Percentiles rank a stretch among this genome's conserved stretches.
Conservation (phyloP, 805 yeast species). For the Yarrowia keelungensis region DNA sequence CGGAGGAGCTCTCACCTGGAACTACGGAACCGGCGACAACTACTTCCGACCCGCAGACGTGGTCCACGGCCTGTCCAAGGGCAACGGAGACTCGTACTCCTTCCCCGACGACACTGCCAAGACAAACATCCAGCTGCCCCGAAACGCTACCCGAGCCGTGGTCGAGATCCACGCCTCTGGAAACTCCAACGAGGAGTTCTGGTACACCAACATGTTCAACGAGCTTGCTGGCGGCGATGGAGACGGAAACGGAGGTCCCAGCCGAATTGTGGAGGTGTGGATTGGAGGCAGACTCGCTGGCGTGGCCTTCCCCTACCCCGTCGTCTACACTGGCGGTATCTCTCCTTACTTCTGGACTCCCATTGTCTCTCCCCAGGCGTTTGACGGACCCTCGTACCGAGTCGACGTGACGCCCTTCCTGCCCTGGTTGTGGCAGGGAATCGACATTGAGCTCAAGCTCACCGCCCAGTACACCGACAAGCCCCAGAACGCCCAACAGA, state of each 20-base stretch:
- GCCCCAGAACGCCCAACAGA: conserved; percentile 32
- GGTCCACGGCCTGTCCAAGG: conserved; percentile 44
- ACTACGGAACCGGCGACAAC: conserved; percentile 58
- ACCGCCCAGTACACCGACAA: conserved; percentile 38
- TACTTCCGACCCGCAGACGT: conserved; percentile 45
- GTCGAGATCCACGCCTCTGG: conserved; percentile 73
- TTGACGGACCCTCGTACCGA: conserved; percentile 73
- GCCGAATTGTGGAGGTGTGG: conserved; percentile 68
- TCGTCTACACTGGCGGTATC: conserved; percentile 80
- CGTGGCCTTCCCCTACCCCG: conserved; percentile 70
- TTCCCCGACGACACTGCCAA: conserved; percentile 56
- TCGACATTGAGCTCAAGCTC: conserved; percentile 58
- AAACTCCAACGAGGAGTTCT: conserved; percentile 81
- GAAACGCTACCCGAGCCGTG: conserved; percentile 65
- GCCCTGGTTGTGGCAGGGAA: conserved; percentile 69
- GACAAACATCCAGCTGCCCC: conserved; percentile 57
- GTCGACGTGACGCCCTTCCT: conserved; percentile 73
- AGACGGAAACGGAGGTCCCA: conserved; percentile 68
- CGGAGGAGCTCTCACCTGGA: conserved; percentile 14
- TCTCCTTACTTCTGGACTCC: conserved; percentile 85
- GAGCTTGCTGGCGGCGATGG: conserved; percentile 50
- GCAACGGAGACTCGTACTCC: conserved; percentile 46
- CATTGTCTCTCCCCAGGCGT: conserved; percentile 74
- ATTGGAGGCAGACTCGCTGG: conserved; percentile 67
- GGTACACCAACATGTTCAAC: conserved; percentile 65